These are phyloP conservation scores for Gossypium anomalum DNA, from an alignment of 345 rosid species.

Conservation along the genomic window DNA sequence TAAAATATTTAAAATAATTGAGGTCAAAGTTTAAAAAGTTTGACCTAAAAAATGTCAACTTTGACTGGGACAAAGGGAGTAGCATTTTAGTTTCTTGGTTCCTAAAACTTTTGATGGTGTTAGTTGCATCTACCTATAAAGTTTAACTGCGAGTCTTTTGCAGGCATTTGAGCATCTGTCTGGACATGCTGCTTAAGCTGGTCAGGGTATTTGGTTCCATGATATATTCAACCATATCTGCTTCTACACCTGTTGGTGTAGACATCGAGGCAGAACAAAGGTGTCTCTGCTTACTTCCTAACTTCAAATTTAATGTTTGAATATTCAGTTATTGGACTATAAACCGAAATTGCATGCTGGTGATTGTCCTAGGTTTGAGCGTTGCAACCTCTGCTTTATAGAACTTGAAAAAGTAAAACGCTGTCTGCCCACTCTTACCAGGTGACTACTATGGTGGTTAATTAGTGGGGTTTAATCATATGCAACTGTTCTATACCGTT, in stretches of 20 bases:
- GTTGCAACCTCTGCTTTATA: constrained; percentile 73
- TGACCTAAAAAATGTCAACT: too few relatives aligned
- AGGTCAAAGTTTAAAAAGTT: too few relatives aligned
- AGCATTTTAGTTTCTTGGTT: not conserved
- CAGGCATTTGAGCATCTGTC: constrained; percentile 79
- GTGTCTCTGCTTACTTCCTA: constrained; percentile 29
- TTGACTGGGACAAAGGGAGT: not conserved
- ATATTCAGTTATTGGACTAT: not conserved
- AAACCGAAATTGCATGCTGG: constrained; percentile 6
- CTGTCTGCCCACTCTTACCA: constrained; percentile 51
- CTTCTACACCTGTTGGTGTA: constrained; percentile 83
- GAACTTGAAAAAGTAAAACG: constrained; percentile 87
- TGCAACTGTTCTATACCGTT: constrained; percentile 6
- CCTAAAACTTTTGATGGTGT: not conserved
- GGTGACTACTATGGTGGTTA: constrained; percentile 29
- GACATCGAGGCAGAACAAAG: constrained; percentile 98
- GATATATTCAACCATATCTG: constrained; percentile 74
- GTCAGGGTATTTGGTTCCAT: constrained; percentile 73
- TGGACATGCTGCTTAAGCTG: constrained; percentile 86
- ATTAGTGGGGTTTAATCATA: constrained; percentile 1
- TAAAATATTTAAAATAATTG: too few relatives aligned
- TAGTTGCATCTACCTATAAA: not conserved
- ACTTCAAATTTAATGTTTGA: not conserved
- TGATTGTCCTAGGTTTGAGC: constrained; percentile 54
- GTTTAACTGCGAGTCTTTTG: constrained; percentile 16